Base-by-base conservation (phyloP, 257 asterid species). In the Solanum commersonii region DNA sequence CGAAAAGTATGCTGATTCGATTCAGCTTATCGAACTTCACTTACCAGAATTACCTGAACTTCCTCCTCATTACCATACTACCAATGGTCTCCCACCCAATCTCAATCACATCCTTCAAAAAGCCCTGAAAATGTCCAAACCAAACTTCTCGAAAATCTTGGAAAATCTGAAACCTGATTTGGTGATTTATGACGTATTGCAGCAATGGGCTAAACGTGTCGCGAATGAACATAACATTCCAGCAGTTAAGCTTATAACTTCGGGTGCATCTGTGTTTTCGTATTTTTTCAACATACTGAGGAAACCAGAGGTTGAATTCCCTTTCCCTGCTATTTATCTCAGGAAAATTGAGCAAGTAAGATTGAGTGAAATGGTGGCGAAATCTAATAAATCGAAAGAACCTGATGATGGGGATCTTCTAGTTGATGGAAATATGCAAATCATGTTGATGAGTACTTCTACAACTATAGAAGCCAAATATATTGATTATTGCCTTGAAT, bases 41-140 rank as follows among this genome's bases (percentile, higher is more conserved):
- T 91, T 93, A 11, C 90, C 94, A 0, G 25, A 89, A 35, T 27
- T 42, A 3, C 89, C 84, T 0, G 87, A 79, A 6, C 93, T 93
- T 65, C 92, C 91, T 9, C 84, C 93, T 37, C 52, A 79, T 87
- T 86, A 37, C 87, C 95, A 93, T 91, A 92, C 96, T 71, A 92
- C 96, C 77, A 93, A 93, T 83, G 94, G 92, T 88, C 94, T 94
- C 71, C 94, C 94, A 3, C 92, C 92, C 22, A 76, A 85, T 40
- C 92, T 92, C 49, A 88, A 91, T 91, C 88, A 89, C 12, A 83
- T 71, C 5, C 95, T 94, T 14, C 89, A 90, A 73, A 86, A 5
- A 2, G 93, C 94, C 42, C 92, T 90, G 29, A 92, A 92, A 20
- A 70, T 38, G 87, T 37, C 94, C 5, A 34, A 56, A n/a, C 89